Evolutionary conservation across 306 rosid species (phyloP), one percentile per base, ranked within the genome.

Genomic region (Carpinus viminea): DNA sequence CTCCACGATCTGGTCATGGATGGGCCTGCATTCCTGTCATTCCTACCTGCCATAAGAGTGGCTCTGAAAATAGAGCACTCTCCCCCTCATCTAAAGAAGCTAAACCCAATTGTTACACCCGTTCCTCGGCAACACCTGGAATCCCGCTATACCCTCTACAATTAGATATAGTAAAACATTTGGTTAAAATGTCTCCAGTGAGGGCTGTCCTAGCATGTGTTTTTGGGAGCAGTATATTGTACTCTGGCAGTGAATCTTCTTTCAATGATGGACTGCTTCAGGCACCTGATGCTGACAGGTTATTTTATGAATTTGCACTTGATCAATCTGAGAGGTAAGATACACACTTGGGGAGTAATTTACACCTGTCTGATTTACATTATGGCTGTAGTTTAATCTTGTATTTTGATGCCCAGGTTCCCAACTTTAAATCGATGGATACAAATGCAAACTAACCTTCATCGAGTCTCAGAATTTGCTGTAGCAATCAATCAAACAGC

Each of bases 401-500:
- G 79, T 83, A 48, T 71, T 46, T 77, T 77, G 68, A 41, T 55
- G 54, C 68, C 74, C 88, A 94, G 98, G 92, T 94, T 92, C 84
- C 98, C 97, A 65, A 94, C 98, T 80, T 82, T 94, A 81, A 94
- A 94, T 87, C 91, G 98, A 79, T 94, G 98, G 98, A 94, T 94
- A 89, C 98, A 94, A 80, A 91, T 92, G 95, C 98, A 94, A 85
- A 94, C 97, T 71, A 94, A 94, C 82, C 98, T 91, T 76, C 98
- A 94, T 82, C 91, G 97, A 82, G 98, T 94, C 85, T 92, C 98
- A 48, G 98, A 94, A 78, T 85, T 94, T 89, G 97, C 92, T 55
- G 92, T 92, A 80, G 88, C 90, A 66, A 72, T 87, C n/a, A 86
- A 86, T 83, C 97, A 88, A 85, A 88, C 88, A 83, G 78, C 85